These are phyloP conservation scores for Hebeloma cylindrosporum DNA, from an alignment of 768 basidiomycete species.

Conservation along the genomic window DNA sequence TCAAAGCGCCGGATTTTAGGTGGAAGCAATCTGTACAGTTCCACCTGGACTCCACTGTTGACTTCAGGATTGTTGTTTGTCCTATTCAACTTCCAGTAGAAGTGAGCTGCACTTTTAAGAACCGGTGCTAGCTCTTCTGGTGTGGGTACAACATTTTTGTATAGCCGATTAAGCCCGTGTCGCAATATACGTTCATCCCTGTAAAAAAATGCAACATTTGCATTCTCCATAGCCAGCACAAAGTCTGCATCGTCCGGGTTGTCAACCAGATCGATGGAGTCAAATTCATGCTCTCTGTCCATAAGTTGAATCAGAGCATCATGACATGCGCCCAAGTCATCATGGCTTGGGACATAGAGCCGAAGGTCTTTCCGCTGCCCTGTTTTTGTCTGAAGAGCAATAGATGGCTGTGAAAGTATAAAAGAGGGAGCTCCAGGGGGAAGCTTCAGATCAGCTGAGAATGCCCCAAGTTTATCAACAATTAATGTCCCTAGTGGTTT, in stretches of 20 bases:
- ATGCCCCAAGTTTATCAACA: slow-evolving; percentile 6
- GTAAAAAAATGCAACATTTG: slow-evolving; percentile 4
- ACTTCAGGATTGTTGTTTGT: slow-evolving; percentile 7
- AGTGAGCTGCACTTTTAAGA: slow-evolving; percentile 11
- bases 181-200: slow-evolving; percentile 11
- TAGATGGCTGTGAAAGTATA: neutral
- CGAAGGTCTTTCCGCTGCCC: slow-evolving; percentile 11
- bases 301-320: too few species aligned
- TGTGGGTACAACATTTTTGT: slow-evolving; percentile 4
- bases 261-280: slow-evolving; percentile 9
- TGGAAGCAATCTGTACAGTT: slow-evolving; percentile 8
- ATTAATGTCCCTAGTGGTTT: slow-evolving; percentile 3
- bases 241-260: slow-evolving; percentile 11
- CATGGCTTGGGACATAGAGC: too few species aligned
- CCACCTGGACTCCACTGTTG: neutral
- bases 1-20: neutral
- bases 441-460: slow-evolving; percentile 1
- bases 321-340: too few species aligned
- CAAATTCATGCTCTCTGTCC: too few species aligned
- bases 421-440: neutral
- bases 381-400: slow-evolving; percentile 14
- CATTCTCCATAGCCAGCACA: slow-evolving; percentile 10
- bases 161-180: slow-evolving; percentile 9
- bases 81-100: slow-evolving; percentile 16
- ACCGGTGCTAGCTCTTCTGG: slow-evolving; percentile 8